Percentiles rank a stretch among this genome's conserved stretches.
Conservation (phyloP, 148 eudicot genomes). For the Nyssa sinensis region DNA sequence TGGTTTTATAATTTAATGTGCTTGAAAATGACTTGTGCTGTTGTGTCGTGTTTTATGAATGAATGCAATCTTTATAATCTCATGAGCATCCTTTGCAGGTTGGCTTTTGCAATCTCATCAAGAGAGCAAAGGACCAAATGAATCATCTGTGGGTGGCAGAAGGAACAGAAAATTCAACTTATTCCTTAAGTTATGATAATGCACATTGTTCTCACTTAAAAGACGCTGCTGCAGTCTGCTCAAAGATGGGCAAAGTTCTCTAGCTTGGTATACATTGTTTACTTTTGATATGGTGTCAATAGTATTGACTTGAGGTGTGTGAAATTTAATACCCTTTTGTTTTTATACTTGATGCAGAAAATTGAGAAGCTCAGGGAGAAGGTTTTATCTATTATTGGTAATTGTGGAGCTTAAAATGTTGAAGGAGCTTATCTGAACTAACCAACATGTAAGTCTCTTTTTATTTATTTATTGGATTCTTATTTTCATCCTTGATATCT, state of each 20-base stretch:
- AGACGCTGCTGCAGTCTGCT: slow-evolving; percentile 55
- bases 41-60: background rate
- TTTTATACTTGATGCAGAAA: slow-evolving; percentile 32
- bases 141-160: slow-evolving; percentile 91
- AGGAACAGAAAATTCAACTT: slow-evolving; percentile 79
- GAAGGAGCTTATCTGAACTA: slow-evolving; percentile 14
- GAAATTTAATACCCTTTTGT: background rate
- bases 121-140: slow-evolving; percentile 59
- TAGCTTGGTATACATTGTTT: slow-evolving; percentile 44
- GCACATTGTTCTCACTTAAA: slow-evolving; percentile 54
- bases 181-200: slow-evolving; percentile 57
- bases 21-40: background rate
- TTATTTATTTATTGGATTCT: background rate
- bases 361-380: slow-evolving; percentile 60
- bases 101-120: slow-evolving; percentile 79
- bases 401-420: slow-evolving; percentile 21
- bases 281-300: background rate
- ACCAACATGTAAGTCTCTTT: slow-evolving; percentile 23
- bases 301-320: slow-evolving; percentile 4
- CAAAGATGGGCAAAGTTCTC: slow-evolving; percentile 69
- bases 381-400: slow-evolving; percentile 52
- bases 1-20: background rate
- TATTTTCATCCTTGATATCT: slow-evolving; percentile 1
- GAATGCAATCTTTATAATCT: background rate
- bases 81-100: slow-evolving; percentile 43